A percentile compares a stretch with the other conserved stretches of the same genome.
phyloP scores from a whole-genome alignment of 2,329 filamentous ascomycete genomes.

The Pseudocercospora crystallina region DNA sequence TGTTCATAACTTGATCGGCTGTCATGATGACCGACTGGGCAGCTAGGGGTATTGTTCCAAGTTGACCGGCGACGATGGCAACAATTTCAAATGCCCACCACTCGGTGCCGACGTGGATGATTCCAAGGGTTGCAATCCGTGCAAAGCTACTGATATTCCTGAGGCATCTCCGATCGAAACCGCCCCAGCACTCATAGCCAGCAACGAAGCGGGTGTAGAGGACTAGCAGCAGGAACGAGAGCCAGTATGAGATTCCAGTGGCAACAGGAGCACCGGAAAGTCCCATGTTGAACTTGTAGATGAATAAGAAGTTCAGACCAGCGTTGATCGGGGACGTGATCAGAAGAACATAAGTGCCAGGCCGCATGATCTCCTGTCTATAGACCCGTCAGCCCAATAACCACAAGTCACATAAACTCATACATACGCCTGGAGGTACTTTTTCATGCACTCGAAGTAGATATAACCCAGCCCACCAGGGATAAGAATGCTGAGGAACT shows the following conservation, averaged over 20 bases:
- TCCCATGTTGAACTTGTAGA: constrained; percentile 69
- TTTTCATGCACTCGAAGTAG: constrained; percentile 77
- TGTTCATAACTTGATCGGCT: constrained; percentile 58
- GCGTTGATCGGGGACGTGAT: constrained; percentile 62
- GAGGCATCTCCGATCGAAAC: constrained; percentile 64
- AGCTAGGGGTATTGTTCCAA: constrained; percentile 76
- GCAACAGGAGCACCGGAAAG: constrained; percentile 78
- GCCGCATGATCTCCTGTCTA: constrained; percentile 60
- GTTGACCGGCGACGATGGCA: constrained; percentile 73
- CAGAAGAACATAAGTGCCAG: constrained; percentile 62
- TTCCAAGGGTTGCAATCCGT: constrained; percentile 70
- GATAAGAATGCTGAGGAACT: constrained; percentile 70
- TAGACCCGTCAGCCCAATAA: too few species aligned
- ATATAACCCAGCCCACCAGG: constrained; percentile 84
- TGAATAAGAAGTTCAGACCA: constrained; percentile 64
- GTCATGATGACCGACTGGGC: constrained; percentile 76
- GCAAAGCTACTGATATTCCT: constrained; percentile 69
- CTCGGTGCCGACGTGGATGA: constrained; percentile 80
- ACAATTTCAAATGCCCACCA: constrained; percentile 97
- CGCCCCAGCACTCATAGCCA: constrained; percentile 76
- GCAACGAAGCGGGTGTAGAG: constrained; percentile 69
- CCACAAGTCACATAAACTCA: too few species aligned
- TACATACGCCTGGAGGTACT: constrained; percentile 52
- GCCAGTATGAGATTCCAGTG: constrained; percentile 83
- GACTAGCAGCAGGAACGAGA: constrained; percentile 73